Evolutionary conservation across 2,329 filamentous ascomycete genomes (phyloP).

Genomic region (Curvularia sp.): DNA sequence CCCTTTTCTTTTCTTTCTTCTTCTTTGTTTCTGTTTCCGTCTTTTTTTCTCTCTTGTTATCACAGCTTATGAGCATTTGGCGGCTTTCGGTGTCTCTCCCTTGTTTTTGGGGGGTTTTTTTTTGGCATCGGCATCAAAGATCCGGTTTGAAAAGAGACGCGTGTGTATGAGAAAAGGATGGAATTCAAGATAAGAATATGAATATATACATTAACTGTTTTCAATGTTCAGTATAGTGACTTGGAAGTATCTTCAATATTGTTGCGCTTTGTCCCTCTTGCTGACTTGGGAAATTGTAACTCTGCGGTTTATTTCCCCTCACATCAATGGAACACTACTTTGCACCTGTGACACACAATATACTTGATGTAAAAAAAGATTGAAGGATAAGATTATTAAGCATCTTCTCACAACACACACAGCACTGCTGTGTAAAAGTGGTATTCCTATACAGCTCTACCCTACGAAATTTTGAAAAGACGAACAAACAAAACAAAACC

Average conservation of each 20-base stretch:
- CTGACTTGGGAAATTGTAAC: neutral
- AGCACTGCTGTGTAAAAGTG: constrained; percentile 4
- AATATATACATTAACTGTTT: neutral
- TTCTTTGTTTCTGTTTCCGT: neutral
- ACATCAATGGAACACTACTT: too few relatives aligned
- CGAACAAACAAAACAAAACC: constrained; percentile 2
- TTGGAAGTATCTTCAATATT: neutral
- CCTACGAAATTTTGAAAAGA: neutral
- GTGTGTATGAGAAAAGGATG: neutral
- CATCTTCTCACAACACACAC: neutral
- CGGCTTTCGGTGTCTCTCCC: too few relatives aligned
- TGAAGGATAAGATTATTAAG: neutral
- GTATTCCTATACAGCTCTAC: neutral
- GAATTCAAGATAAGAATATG: neutral
- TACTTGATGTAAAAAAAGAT: neutral
- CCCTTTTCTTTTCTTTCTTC: neutral
- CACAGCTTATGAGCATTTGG: neutral
- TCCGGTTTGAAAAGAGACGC: too few relatives aligned
- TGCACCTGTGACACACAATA: neutral
- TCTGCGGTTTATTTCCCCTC: neutral
- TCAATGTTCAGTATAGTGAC: neutral
- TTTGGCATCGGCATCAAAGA: too few relatives aligned
- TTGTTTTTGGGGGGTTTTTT: too few relatives aligned
- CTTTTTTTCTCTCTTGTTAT: neutral
- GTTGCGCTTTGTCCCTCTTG: neutral